Conservation (phyloP, 768 basidiomycete species). For the Trametes cinnabarina region DNA sequence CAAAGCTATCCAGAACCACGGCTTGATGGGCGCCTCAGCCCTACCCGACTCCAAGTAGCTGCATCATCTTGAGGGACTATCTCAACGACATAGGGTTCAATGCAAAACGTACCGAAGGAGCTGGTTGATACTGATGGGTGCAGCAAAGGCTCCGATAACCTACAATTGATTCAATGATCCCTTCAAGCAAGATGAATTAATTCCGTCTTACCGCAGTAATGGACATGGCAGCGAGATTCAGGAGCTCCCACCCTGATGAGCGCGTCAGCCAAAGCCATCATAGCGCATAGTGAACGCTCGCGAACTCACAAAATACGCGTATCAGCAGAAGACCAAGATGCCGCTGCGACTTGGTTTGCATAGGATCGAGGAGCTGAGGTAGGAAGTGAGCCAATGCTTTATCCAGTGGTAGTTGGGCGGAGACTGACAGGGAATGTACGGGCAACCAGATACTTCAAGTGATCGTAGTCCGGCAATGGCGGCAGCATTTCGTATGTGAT, state of each 20-base stretch:
- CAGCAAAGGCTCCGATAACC: slow-evolving; percentile 18
- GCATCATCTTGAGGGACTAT: not conserved
- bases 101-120: slow-evolving; percentile 31
- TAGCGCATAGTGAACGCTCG: no score
- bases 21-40: slow-evolving; percentile 36
- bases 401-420: not conserved
- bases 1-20: slow-evolving; percentile 47
- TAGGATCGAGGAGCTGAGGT: slow-evolving; percentile 37
- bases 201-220: slow-evolving; percentile 17
- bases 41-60: slow-evolving; percentile 39
- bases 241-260: slow-evolving; percentile 20
- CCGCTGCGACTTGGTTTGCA: slow-evolving; percentile 28
- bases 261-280: not conserved
- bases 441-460: slow-evolving; percentile 25
- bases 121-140: slow-evolving; percentile 37
- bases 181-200: not conserved
- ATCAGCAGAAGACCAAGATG: slow-evolving; percentile 38
- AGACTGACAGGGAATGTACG: slow-evolving; percentile 26
- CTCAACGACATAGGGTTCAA: no score
- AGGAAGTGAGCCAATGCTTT: not conserved
- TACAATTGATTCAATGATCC: not conserved
- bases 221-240: slow-evolving; percentile 17
- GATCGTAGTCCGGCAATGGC: slow-evolving; percentile 32
- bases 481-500: slow-evolving; percentile 36
- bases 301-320: slow-evolving; percentile 25